phyloP scores from a whole-genome alignment of 2,329 filamentous ascomycete species.

The Alternaria arborescens region DNA sequence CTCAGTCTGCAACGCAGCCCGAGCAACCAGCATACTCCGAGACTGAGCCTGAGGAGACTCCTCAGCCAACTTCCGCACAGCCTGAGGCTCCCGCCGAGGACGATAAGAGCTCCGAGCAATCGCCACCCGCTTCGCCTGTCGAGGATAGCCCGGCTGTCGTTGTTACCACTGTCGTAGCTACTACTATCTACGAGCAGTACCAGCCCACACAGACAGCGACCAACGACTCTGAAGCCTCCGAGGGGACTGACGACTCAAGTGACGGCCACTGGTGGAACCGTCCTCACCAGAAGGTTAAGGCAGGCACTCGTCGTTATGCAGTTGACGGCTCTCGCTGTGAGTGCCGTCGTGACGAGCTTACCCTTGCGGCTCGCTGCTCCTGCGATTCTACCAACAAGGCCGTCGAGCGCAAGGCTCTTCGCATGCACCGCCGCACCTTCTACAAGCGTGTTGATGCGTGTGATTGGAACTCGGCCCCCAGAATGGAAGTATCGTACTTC shows the following conservation, averaged over 20 bases:
- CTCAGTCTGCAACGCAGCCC: constrained; percentile 25
- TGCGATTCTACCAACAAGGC: constrained; percentile 33
- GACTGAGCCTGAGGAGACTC: constrained; percentile 19
- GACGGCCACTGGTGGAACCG: constrained; percentile 7
- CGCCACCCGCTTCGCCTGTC: constrained; percentile 1
- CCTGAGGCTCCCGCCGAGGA: constrained; percentile 11
- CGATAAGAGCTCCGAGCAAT: constrained; percentile 7
- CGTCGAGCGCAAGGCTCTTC: constrained; percentile 45
- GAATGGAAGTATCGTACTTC: constrained; percentile 54
- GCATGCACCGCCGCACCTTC: constrained; percentile 41
- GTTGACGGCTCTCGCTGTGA: constrained; percentile 44
- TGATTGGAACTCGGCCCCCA: constrained; percentile 51
- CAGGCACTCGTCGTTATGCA: constrained; percentile 28
- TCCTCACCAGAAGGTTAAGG: constrained; percentile 22
- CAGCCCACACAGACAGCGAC: constrained; percentile 11
- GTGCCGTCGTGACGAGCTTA: constrained; percentile 31
- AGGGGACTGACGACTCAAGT: constrained; percentile 14
- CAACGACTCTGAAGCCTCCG: constrained; percentile 7
- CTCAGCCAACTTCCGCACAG: constrained; percentile 8
- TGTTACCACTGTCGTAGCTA: constrained; percentile 15
- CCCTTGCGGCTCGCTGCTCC: constrained; percentile 33
- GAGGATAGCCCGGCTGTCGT: constrained; percentile 9
- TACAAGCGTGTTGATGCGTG: constrained; percentile 44
- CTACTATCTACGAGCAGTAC: constrained; percentile 10
- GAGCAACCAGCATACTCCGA: constrained; percentile 17